Conservation (phyloP, 108 stramenopile genomes). For the Parmales sp. region DNA sequence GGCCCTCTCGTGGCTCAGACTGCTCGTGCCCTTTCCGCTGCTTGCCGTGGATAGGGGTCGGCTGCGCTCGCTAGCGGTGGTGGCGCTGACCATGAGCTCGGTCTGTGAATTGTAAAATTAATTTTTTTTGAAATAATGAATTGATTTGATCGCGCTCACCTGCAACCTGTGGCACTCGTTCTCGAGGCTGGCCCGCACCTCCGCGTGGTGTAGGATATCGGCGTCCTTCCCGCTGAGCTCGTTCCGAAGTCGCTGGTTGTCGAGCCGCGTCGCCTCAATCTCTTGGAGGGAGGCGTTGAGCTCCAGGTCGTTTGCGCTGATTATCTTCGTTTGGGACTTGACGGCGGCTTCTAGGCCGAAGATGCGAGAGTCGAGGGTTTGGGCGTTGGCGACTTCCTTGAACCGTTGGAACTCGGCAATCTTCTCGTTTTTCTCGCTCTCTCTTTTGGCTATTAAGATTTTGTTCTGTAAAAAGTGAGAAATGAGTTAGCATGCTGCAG, state of each 20-base stretch:
- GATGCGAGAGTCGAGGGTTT: neutral
- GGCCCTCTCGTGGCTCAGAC: neutral
- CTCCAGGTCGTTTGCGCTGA: neutral
- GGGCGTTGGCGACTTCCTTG: neutral
- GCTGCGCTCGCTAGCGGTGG: neutral
- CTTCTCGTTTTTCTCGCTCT: slow-evolving; percentile 6
- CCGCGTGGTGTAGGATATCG: neutral
- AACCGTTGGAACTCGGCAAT: neutral
- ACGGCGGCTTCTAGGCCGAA: neutral
- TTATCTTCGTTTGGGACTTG: slow-evolving; percentile 4
- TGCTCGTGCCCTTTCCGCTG: neutral
- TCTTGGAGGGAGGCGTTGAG: neutral
- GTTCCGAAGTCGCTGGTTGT: neutral
- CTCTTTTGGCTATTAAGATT: neutral
- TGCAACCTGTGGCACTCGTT: slow-evolving; percentile 4
- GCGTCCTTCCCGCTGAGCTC: neutral
- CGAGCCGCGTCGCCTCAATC: neutral
- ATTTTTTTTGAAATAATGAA: too few relatives aligned
- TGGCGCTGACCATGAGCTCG: neutral
- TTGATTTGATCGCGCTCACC: too few relatives aligned
- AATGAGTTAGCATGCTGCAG: too few relatives aligned
- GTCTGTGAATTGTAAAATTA: too few relatives aligned
- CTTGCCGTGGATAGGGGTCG: neutral
- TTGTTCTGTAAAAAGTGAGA: too few relatives aligned
- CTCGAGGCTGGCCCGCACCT: neutral